A percentile compares a stretch with the other conserved stretches of the same genome.
Conservation (phyloP, 495 filamentous ascomycete genomes). For the Jackrogersella minutella region DNA sequence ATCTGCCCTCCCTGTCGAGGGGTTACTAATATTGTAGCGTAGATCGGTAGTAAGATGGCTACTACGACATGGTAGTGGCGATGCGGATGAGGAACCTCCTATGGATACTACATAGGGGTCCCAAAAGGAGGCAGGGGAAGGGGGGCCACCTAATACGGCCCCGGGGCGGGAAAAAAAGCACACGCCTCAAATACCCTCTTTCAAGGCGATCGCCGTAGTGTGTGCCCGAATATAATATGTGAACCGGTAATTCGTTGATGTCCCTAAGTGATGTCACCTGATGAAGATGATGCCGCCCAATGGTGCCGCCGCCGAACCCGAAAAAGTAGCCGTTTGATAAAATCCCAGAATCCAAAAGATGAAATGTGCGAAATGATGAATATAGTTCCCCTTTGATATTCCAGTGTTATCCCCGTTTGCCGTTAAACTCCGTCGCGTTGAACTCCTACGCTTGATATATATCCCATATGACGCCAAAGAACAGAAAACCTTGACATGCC, state of each 20-base stretch:
- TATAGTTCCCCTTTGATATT: neutral
- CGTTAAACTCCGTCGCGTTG: conserved; percentile 45
- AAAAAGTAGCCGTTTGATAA: conserved; percentile 4
- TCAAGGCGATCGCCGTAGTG: conserved; percentile 4
- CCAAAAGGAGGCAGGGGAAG: neutral
- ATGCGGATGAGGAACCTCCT: neutral
- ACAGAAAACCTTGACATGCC: conserved; percentile 26
- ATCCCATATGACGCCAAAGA: conserved; percentile 39
- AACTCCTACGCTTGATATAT: conserved; percentile 50
- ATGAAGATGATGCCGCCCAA: conserved; percentile 1
- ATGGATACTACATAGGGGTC: conserved; percentile 4
- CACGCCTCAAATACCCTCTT: conserved; percentile 5
- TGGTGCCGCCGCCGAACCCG: conserved; percentile 8
- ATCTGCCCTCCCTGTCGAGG: conserved; percentile 9
- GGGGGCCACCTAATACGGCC: neutral
- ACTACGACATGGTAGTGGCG: neutral
- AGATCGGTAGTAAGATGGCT: conserved; percentile 1
- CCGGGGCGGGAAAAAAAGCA: neutral
- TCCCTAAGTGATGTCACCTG: conserved; percentile 7
- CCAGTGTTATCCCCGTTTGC: conserved; percentile 20
- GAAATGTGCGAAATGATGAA: conserved; percentile 18
- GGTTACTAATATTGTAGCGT: neutral
- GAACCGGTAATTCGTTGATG: conserved; percentile 3
- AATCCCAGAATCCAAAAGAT: conserved; percentile 4
- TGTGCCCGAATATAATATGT: neutral